Percentiles rank a stretch among this genome's conserved stretches.
Evolutionary conservation across 495 filamentous ascomycete genomes (phyloP).

Genomic region (Podospora appendiculata): DNA sequence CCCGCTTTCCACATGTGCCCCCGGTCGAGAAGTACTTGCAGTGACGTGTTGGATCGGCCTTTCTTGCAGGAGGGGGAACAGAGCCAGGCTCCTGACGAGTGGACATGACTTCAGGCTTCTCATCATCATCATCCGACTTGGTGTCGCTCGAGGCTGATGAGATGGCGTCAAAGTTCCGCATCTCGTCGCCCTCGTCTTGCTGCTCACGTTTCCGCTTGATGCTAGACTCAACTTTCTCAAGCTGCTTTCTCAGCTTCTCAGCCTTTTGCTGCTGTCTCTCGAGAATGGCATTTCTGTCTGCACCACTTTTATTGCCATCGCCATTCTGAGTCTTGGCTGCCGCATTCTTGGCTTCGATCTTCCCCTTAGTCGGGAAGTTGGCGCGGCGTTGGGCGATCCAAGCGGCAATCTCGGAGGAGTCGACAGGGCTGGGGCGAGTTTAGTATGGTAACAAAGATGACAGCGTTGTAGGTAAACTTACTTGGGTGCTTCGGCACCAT

Average conservation of each 20-base stretch:
- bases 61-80: conserved; percentile 33
- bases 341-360: conserved; percentile 44
- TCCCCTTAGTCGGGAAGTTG: conserved; percentile 67
- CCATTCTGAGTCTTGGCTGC: conserved; percentile 18
- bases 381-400: conserved; percentile 78
- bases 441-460: background rate
- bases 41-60: conserved; percentile 45
- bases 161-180: conserved; percentile 32
- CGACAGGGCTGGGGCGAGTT: conserved; percentile 30
- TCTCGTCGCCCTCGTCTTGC: conserved; percentile 50
- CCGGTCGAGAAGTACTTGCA: conserved; percentile 56
- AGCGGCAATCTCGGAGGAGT: conserved; percentile 54
- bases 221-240: conserved; percentile 44
- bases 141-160: conserved; percentile 31
- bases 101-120: conserved; percentile 41
- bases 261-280: conserved; percentile 39
- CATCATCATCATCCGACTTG: conserved; percentile 37
- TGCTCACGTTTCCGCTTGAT: conserved; percentile 51
- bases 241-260: conserved; percentile 41
- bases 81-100: conserved; percentile 26
- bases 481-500: conserved; percentile 39
- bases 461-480: conserved; percentile 23
- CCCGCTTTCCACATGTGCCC: conserved; percentile 54
- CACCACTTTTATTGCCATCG: conserved; percentile 18
- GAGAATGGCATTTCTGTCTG: conserved; percentile 11